Conservation (phyloP, 192 early-diverging fungal genomes). For the Umbelopsis isabellina region DNA sequence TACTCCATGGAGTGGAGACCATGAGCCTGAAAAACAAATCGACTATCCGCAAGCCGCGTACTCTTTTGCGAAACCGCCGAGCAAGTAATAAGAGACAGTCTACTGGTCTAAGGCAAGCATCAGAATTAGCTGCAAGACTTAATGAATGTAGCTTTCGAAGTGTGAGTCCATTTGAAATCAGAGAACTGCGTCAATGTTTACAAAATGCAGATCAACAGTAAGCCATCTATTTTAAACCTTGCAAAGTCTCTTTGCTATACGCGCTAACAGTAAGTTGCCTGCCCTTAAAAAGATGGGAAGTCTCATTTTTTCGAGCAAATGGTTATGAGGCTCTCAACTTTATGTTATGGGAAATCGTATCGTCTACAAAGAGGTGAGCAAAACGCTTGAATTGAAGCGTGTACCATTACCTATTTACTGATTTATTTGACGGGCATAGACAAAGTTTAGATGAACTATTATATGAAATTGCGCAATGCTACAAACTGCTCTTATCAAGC, state of each 20-base stretch:
- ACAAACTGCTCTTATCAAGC: neutral
- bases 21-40: neutral
- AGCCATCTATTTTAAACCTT: neutral
- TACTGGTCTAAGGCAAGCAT: neutral
- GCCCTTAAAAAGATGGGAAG: neutral
- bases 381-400: too few species aligned
- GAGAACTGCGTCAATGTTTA: neutral
- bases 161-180: neutral
- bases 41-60: neutral
- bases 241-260: neutral
- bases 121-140: neutral
- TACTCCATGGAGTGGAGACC: neutral
- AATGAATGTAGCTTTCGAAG: slow-evolving; percentile 7
- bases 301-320: neutral
- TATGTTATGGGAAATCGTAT: slow-evolving; percentile 6
- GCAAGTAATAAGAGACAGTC: neutral
- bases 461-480: neutral
- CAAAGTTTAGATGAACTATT: slow-evolving; percentile 1
- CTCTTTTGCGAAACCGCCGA: slow-evolving; percentile 4
- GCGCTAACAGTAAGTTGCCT: neutral
- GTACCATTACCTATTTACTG: too few species aligned
- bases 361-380: neutral
- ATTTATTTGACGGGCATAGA: neutral
- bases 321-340: slow-evolving; percentile 16
- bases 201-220: neutral